Percentiles rank a stretch among this genome's conserved stretches.
Evolutionary conservation across 1,139 yeast genomes (phyloP).

Genomic region (Hyphopichia pseudoburtonii): DNA sequence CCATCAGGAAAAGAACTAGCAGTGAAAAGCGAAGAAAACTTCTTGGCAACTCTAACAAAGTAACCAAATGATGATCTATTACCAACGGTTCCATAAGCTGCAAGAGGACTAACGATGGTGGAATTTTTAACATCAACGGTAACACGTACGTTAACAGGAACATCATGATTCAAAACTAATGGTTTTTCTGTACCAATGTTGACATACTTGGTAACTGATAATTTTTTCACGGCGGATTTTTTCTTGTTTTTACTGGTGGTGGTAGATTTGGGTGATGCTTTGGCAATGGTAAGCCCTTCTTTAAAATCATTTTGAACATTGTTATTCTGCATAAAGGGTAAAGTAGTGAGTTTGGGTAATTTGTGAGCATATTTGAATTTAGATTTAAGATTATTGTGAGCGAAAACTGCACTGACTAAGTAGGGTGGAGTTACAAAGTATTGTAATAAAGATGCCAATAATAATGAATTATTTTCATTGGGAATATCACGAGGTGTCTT

Average conservation of each 20-base stretch:
- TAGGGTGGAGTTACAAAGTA: constrained; percentile 88
- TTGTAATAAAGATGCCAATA: constrained; percentile 72
- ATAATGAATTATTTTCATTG: constrained; percentile 39
- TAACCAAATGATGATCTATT: constrained; percentile 69
- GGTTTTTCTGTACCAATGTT: constrained; percentile 66
- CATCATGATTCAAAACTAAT: constrained; percentile 59
- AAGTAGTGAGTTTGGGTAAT: constrained; percentile 68
- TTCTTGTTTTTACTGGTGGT: constrained; percentile 9
- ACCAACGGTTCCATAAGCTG: constrained; percentile 68
- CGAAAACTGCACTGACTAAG: constrained; percentile 62
- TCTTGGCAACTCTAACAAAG: constrained; percentile 64
- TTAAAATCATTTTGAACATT: constrained; percentile 35
- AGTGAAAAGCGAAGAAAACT: constrained; percentile 67
- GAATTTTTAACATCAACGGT: constrained; percentile 68
- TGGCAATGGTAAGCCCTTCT: constrained; percentile 74
- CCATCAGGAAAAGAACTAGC: constrained; percentile 69
- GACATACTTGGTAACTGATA: constrained; percentile 66
- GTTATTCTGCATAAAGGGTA: constrained; percentile 70
- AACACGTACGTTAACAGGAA: constrained; percentile 78
- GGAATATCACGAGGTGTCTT: background rate
- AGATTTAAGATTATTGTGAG: constrained; percentile 30
- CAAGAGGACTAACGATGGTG: constrained; percentile 67
- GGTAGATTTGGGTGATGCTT: constrained; percentile 41
- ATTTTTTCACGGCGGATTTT: constrained; percentile 48
- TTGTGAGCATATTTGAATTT: constrained; percentile 66